A percentile compares a stretch with the other conserved stretches of the same genome.
These are phyloP conservation scores for Penicillium oxalicum DNA, from an alignment of 2,329 filamentous ascomycete genomes.

Conservation along the genomic window DNA sequence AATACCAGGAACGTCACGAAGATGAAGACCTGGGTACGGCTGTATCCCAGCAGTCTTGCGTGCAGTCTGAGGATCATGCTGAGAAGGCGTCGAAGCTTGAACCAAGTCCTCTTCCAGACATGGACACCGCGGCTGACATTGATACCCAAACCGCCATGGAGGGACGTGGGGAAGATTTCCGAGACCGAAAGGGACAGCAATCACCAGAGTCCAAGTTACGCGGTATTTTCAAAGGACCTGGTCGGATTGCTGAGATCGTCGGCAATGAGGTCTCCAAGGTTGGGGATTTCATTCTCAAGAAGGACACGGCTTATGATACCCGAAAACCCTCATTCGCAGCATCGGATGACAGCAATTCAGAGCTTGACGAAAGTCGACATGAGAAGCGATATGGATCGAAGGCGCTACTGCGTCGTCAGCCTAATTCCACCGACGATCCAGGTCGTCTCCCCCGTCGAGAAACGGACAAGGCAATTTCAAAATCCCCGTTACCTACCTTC, in stretches of 20 bases:
- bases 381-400: slow-evolving; percentile 27
- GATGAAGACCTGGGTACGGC: slow-evolving; percentile 17
- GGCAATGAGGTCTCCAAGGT: slow-evolving; percentile 59
- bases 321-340: slow-evolving; percentile 40
- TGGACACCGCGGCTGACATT: slow-evolving; percentile 18
- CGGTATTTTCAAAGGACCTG: slow-evolving; percentile 67
- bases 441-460: slow-evolving; percentile 28
- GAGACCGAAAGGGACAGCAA: slow-evolving; percentile 23
- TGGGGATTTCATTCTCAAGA: slow-evolving; percentile 55
- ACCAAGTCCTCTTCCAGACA: slow-evolving; percentile 25
- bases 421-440: slow-evolving; percentile 33
- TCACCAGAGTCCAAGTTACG: slow-evolving; percentile 56
- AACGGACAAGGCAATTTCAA: slow-evolving; percentile 30
- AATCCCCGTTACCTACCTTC: slow-evolving; percentile 47
- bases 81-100: slow-evolving; percentile 21
- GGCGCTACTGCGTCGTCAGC: slow-evolving; percentile 26
- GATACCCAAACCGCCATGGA: slow-evolving; percentile 20
- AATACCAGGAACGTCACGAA: slow-evolving; percentile 32
- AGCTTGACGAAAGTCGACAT: slow-evolving; percentile 35
- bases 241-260: slow-evolving; percentile 67
- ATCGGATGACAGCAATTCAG: slow-evolving; percentile 46
- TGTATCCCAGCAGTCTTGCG: slow-evolving; percentile 11
- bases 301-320: slow-evolving; percentile 45
- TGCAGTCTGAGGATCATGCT: slow-evolving; percentile 11
- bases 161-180: slow-evolving; percentile 22